Conservation (phyloP, 1,284 basidiomycete genomes). For the Rhizopogon parksii region DNA sequence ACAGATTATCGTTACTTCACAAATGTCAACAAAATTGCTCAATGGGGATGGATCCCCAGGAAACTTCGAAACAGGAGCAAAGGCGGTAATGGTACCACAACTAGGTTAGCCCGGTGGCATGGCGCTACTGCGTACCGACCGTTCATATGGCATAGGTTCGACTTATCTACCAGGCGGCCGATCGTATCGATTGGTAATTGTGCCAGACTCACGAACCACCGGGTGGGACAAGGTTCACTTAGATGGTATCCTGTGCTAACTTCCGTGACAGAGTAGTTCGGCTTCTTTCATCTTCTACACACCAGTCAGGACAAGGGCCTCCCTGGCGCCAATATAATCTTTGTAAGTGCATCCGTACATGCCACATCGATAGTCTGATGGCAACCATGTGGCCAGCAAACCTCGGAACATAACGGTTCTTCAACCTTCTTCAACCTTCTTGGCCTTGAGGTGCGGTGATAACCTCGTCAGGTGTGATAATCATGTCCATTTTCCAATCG, state of each 20-base stretch:
- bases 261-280: slow-evolving; percentile 21
- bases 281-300: slow-evolving; percentile 26
- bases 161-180: slow-evolving; percentile 31
- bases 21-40: slow-evolving; percentile 61
- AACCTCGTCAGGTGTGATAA: slow-evolving; percentile 49
- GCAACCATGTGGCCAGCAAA: background rate
- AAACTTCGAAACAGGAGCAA: slow-evolving; percentile 56
- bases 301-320: slow-evolving; percentile 10
- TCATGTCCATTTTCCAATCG: slow-evolving; percentile 64
- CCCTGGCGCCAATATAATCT: slow-evolving; percentile 22
- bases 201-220: slow-evolving; percentile 22
- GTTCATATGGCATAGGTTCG: slow-evolving; percentile 17
- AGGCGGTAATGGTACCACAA: slow-evolving; percentile 56
- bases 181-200: slow-evolving; percentile 26
- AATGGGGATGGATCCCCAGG: slow-evolving; percentile 54
- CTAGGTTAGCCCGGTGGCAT: slow-evolving; percentile 37
- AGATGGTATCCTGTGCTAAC: slow-evolving; percentile 10
- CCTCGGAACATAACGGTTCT: background rate
- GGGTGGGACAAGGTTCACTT: slow-evolving; percentile 25
- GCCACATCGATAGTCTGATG: background rate
- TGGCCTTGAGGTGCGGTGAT: slow-evolving; percentile 10
- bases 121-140: slow-evolving; percentile 5
- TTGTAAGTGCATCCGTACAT: slow-evolving; percentile 9
- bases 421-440: background rate
- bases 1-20: slow-evolving; percentile 60